phyloP scores from a whole-genome alignment of 306 rosid genomes.

The Cucurbita pepo region DNA sequence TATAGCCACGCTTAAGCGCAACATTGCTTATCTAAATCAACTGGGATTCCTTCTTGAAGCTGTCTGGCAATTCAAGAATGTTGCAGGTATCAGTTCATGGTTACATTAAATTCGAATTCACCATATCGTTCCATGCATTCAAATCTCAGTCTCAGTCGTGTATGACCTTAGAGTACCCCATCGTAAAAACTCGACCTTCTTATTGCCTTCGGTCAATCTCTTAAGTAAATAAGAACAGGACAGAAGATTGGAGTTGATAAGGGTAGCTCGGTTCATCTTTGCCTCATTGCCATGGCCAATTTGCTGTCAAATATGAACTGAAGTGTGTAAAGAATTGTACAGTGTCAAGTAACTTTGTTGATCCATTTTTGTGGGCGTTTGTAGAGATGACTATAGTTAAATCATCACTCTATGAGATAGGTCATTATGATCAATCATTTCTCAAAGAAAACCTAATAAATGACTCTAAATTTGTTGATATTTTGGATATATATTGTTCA shows the following conservation, averaged over 20 bases:
- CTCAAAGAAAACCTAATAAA: neutral
- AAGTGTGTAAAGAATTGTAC: neutral
- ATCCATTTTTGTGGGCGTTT: neutral
- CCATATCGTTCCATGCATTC: conserved; percentile 16
- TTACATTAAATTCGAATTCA: conserved; percentile 48
- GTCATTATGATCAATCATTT: neutral
- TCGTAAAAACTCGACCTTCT: conserved; percentile 13
- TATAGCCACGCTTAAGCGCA: conserved; percentile 10
- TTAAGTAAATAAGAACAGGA: conserved; percentile 16
- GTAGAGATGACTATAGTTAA: neutral
- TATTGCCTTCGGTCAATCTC: conserved; percentile 11
- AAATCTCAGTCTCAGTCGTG: neutral
- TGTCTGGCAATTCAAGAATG: conserved; percentile 33
- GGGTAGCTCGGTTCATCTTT: neutral
- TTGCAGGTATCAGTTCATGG: conserved; percentile 41
- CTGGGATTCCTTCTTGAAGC: conserved; percentile 15
- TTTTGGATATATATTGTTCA: no score
- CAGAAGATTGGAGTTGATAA: conserved; percentile 9
- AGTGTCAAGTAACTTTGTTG: neutral
- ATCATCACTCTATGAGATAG: neutral
- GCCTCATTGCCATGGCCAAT: neutral
- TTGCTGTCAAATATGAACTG: neutral
- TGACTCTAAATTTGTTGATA: no score
- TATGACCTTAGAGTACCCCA: conserved; percentile 4
- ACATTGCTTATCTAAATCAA: conserved; percentile 9